Evolutionary conservation across 2,329 filamentous ascomycete species (phyloP).

Genomic region (Aureobasidium mangrovei): DNA sequence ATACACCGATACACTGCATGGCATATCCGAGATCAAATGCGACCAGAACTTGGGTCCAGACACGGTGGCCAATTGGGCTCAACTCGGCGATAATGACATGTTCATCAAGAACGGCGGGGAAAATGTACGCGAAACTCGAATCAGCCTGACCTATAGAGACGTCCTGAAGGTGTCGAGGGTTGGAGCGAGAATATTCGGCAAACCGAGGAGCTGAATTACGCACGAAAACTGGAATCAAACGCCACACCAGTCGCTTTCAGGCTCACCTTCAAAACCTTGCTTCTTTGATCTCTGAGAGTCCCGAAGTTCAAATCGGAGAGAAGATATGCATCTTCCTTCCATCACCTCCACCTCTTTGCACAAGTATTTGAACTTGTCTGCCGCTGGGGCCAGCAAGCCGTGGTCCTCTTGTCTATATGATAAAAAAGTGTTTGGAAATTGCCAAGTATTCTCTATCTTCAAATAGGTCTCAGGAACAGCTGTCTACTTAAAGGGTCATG

Average conservation of each 20-base stretch:
- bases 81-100: conserved; percentile 46
- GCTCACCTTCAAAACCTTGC: too few species aligned
- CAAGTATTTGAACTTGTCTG: too few species aligned
- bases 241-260: too few species aligned
- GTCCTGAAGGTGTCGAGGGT: conserved; percentile 73
- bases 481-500: conserved; percentile 2
- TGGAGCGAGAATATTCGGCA: conserved; percentile 56
- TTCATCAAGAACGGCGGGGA: conserved; percentile 40
- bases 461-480: conserved; percentile 1
- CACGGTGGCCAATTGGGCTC: conserved; percentile 60
- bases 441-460: not conserved
- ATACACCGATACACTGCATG: conserved; percentile 65
- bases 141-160: conserved; percentile 77
- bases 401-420: too few species aligned
- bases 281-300: too few species aligned
- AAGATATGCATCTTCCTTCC: too few species aligned
- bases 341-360: too few species aligned
- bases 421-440: too few species aligned
- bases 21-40: conserved; percentile 55
- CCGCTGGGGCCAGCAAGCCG: too few species aligned
- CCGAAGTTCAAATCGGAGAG: too few species aligned
- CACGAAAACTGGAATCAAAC: too few species aligned
- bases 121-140: conserved; percentile 52
- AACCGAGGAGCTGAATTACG: conserved; percentile 16
- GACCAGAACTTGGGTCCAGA: conserved; percentile 56